Evolutionary conservation across 345 rosid species (phyloP).

Genomic region (Reutealis trisperma): DNA sequence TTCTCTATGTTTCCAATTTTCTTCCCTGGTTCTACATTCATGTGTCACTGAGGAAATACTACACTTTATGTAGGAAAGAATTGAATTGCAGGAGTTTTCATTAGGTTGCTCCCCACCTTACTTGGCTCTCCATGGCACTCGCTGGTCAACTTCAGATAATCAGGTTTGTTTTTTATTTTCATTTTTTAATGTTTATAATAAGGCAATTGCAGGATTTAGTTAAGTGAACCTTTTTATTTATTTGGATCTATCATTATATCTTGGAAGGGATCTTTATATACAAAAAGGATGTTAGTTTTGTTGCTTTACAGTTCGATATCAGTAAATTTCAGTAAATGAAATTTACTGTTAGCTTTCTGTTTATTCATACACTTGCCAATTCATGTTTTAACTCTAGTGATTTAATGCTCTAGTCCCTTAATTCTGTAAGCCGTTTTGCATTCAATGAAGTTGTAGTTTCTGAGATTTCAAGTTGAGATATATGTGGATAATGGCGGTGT

Average conservation of each 20-base stretch:
- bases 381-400: not conserved
- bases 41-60: slow-evolving; percentile 11
- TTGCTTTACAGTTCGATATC: not conserved
- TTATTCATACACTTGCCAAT: not conserved
- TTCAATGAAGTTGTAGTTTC: not conserved
- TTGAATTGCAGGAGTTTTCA: slow-evolving; percentile 82
- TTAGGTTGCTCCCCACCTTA: slow-evolving; percentile 76
- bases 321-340: not conserved
- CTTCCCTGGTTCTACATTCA: not conserved
- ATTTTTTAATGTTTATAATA: not conserved
- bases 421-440: not conserved
- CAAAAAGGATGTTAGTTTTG: not conserved
- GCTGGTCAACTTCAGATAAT: slow-evolving; percentile 80
- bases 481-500: not conserved
- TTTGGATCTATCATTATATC: not conserved
- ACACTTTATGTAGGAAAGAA: slow-evolving; percentile 55
- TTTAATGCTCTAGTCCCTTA: not conserved
- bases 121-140: slow-evolving; percentile 77
- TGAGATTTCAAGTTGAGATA: not conserved
- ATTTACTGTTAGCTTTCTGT: not conserved
- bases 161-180: slow-evolving; percentile 58
- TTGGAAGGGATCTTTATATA: not conserved
- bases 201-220: not conserved
- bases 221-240: not conserved
- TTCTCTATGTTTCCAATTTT: too few species aligned